A percentile compares a stretch with the other conserved stretches of the same genome.
Conservation (phyloP, 257 asterid species). For the Ophiorrhiza pumila region DNA sequence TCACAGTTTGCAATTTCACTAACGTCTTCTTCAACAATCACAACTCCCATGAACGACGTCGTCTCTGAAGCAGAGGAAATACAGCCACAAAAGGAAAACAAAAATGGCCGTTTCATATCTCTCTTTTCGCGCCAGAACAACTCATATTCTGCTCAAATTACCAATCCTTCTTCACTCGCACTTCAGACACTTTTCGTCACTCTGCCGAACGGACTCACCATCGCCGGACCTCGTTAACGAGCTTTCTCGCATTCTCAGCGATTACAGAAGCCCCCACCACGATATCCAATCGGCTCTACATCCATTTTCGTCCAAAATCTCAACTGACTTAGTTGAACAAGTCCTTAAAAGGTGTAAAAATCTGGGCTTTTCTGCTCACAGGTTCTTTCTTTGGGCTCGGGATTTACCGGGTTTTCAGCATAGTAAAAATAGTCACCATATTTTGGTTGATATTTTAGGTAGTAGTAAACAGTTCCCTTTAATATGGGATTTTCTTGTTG, state of each 20-base stretch:
- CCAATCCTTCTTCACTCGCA: neutral
- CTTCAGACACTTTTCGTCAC: constrained; percentile 16
- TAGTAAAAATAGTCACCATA: constrained; percentile 60
- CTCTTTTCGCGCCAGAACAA: constrained; percentile 6
- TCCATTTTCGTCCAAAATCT: constrained; percentile 49
- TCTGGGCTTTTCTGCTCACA: constrained; percentile 84
- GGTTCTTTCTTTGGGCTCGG: constrained; percentile 86
- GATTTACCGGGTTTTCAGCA: constrained; percentile 55
- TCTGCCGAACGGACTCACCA: constrained; percentile 17
- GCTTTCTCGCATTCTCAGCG: constrained; percentile 77
- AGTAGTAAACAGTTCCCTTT: constrained; percentile 80
- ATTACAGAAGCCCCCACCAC: constrained; percentile 72
- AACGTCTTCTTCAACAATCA: neutral
- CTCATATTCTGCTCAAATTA: constrained; percentile 2
- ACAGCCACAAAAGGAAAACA: neutral
- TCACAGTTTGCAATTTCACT: neutral
- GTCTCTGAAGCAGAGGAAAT: neutral
- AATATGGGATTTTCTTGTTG: constrained; percentile 75
- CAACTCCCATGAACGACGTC: neutral
- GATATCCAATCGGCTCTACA: constrained; percentile 82
- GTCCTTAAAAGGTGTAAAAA: constrained; percentile 78
- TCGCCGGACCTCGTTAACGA: constrained; percentile 58
- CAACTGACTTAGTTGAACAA: constrained; percentile 55
- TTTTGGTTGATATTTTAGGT: constrained; percentile 69
- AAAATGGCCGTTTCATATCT: constrained; percentile 11